These are phyloP conservation scores for Ophiostoma ulmi DNA, from an alignment of 2,329 filamentous ascomycete genomes.

Conservation along the genomic window DNA sequence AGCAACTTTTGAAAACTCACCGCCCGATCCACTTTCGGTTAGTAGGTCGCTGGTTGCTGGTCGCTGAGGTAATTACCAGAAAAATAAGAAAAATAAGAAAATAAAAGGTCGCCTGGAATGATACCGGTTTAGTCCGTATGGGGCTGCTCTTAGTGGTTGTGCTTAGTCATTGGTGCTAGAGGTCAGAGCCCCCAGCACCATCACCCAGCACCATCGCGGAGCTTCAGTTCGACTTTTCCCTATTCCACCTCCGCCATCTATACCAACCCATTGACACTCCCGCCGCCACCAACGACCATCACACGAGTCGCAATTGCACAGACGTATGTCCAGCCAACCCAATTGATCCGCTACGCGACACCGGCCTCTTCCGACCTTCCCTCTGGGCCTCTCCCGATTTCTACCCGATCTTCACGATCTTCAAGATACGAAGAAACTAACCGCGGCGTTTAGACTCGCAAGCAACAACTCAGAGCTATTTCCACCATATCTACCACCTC, in stretches of 20 bases:
- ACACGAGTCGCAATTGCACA: background rate
- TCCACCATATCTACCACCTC: slow-evolving; percentile 9
- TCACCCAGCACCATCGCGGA: background rate
- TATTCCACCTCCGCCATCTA: background rate
- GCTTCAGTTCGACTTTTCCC: slow-evolving; percentile 12
- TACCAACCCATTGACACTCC: background rate
- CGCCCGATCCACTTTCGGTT: slow-evolving; percentile 2
- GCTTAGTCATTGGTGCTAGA: background rate
- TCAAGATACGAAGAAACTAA: background rate
- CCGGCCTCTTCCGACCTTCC: background rate
- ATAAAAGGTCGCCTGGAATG: slow-evolving; percentile 7
- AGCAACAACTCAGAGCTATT: background rate
- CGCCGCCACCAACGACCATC: background rate
- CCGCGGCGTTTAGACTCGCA: background rate
- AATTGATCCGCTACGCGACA: background rate
- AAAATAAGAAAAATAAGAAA: background rate
- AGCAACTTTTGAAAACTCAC: slow-evolving; percentile 1
- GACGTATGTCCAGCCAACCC: background rate
- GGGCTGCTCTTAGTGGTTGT: too few relatives aligned
- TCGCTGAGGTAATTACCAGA: slow-evolving; percentile 13
- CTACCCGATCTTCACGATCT: background rate
- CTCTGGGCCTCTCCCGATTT: too few relatives aligned
- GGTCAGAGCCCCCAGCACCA: background rate
- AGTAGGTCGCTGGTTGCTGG: too few relatives aligned
- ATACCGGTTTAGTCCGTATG: slow-evolving; percentile 27